phyloP scores from a whole-genome alignment of 2,329 filamentous ascomycete species.

The Teratosphaeria nubilosa region DNA sequence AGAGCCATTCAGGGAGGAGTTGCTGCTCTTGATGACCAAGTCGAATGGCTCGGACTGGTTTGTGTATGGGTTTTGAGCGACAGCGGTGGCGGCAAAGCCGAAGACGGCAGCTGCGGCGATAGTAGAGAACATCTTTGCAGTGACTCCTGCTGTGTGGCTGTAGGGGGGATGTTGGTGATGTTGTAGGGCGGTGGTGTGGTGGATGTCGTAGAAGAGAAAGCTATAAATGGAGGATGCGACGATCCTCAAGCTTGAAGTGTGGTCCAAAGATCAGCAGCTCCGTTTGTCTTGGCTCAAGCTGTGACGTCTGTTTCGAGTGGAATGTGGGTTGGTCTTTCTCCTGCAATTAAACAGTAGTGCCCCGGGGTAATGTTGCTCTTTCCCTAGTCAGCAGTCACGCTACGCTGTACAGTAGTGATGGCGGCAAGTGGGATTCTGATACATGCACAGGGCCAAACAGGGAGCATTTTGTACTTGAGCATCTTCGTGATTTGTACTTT shows the following conservation, averaged over 20 bases:
- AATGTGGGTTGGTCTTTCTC: neutral
- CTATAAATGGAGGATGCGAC: neutral
- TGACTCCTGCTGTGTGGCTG: neutral
- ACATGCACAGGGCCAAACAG: neutral
- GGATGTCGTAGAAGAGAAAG: neutral
- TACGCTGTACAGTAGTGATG: neutral
- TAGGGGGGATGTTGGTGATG: neutral
- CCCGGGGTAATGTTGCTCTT: neutral
- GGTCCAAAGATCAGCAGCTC: neutral
- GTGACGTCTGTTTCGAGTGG: neutral
- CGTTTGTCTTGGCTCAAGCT: neutral
- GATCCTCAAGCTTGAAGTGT: neutral
- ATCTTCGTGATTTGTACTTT: neutral
- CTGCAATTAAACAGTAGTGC: neutral
- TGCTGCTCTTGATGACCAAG: neutral
- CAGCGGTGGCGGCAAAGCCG: neutral
- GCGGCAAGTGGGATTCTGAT: neutral
- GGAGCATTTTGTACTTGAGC: neutral
- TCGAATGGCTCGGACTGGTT: neutral
- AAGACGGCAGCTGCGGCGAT: neutral
- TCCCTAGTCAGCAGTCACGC: neutral
- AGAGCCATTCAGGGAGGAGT: neutral
- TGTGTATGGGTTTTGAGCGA: neutral
- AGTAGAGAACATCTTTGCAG: neutral
- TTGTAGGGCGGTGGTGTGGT: neutral